Evolutionary conservation across 306 rosid species (phyloP).

Genomic region (Fragaria vesca): DNA sequence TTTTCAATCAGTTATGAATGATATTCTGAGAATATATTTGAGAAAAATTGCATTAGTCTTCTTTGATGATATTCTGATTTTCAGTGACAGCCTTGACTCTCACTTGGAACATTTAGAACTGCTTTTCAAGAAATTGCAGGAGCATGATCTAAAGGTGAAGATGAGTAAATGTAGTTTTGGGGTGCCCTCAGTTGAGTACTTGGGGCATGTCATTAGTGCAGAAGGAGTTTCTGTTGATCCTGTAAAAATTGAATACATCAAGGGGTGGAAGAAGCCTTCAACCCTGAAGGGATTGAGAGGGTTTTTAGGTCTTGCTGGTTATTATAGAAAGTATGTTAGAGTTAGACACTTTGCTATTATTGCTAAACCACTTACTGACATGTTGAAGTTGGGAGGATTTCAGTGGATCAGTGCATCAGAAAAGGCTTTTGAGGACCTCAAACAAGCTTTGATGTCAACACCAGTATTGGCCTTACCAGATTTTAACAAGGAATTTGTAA

Average conservation of each 20-base stretch:
- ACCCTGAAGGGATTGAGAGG: background rate
- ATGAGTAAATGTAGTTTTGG: background rate
- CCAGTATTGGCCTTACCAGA: background rate
- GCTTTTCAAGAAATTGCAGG: too few relatives aligned
- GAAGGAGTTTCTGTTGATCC: background rate
- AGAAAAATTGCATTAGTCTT: too few relatives aligned
- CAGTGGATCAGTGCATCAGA: too few relatives aligned
- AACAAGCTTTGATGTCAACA: background rate
- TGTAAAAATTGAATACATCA: too few relatives aligned
- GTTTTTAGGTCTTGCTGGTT: background rate
- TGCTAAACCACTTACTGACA: background rate
- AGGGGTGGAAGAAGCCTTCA: background rate
- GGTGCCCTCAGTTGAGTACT: too few relatives aligned
- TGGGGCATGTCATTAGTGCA: background rate
- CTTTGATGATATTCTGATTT: too few relatives aligned
- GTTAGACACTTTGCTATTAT: background rate
- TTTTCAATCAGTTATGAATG: too few relatives aligned
- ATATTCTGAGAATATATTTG: too few relatives aligned
- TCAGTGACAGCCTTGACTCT: too few relatives aligned
- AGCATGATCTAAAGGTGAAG: background rate
- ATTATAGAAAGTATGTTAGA: background rate
- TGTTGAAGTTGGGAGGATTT: background rate
- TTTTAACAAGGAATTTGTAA: background rate
- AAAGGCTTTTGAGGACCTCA: too few relatives aligned
- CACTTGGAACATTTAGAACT: background rate